Base-by-base conservation (phyloP, 805 yeast species). In the Kodamaea kakaduensis region DNA sequence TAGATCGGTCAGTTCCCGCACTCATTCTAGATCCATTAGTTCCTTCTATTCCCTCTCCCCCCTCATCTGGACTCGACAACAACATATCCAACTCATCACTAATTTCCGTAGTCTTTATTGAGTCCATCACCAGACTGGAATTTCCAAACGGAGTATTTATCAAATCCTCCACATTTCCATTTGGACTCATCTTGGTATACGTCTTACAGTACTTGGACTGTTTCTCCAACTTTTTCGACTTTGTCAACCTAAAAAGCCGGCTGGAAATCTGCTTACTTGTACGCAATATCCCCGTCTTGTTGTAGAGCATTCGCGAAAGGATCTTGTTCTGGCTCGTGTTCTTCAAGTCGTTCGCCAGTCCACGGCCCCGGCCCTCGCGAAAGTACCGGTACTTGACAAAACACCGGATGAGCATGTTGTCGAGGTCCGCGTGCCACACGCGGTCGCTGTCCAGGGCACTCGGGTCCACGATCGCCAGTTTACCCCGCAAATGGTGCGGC, bases 321-420 rank as follows among this genome's bases (percentile, higher is more conserved):
- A 64, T 58, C 38, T 64, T 66, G 43, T 65, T 64, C 40, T 64
- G 70, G 25, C 45, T 54, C 10, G 68, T 53, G 29, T 55, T 54
- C 31, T 54, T 59, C 39, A 61, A 48, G 6, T 56, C 43, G 7
- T 52, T 39, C n/a, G 22, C 26, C 3, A 45, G 29, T 0, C 58
- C 40, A 27, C 45, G 43, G 18, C 49, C 44, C 18, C 53, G 58
- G 33, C 50, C 50, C 9, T 52, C 54, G 33, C 52, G 51, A 43
- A 61, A 64, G 10, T 52, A 47, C 15, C 52, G 52, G 40, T 58
- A 66, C 40, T 64, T 65, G 23, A 49, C 43, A 39, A 56, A 61
- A 12, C 68, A 61, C 22, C 55, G 54, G 32, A 64, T 46, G 25
- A 67, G 46, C 23, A 53, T 49, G 8, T 59, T 61, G 40, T 65